Evolutionary conservation across 164 flowering plant species (phyloP).

Genomic region (Liriodendron chinense): DNA sequence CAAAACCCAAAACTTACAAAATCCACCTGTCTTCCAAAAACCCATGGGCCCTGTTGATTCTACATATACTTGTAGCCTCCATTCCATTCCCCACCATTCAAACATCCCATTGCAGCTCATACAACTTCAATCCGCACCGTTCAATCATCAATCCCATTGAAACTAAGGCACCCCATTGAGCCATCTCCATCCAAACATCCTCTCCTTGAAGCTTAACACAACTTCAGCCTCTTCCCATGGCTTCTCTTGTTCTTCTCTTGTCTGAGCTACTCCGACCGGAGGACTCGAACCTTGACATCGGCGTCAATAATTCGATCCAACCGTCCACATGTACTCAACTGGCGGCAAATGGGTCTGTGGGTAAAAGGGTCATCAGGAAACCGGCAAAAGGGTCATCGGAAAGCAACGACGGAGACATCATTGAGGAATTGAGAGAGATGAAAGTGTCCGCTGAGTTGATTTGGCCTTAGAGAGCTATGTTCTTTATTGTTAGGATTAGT

Average conservation of each 20-base stretch:
- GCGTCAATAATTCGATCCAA: neutral
- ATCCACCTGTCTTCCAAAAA: neutral
- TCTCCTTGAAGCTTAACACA: neutral
- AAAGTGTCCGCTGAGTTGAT: slow-evolving; percentile 13
- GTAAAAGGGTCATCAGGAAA: neutral
- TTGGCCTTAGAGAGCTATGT: slow-evolving; percentile 9
- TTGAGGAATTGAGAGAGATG: slow-evolving; percentile 13
- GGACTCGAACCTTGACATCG: neutral
- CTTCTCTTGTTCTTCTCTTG: slow-evolving; percentile 19
- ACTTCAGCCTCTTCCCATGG: no score
- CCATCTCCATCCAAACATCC: no score
- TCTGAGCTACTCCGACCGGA: slow-evolving; percentile 18
- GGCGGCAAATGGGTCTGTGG: neutral
- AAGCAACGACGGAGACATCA: neutral
- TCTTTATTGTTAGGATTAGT: no score
- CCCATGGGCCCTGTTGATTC: slow-evolving; percentile 1
- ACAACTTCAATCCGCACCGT: neutral
- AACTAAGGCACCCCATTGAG: no score
- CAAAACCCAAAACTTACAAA: no score
- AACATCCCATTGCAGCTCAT: neutral
- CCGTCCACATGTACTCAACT: neutral
- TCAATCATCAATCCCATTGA: no score
- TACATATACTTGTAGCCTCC: neutral
- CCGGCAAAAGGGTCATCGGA: neutral
- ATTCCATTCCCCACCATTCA: neutral